A percentile compares a stretch with the other conserved stretches of the same genome.
phyloP scores from a whole-genome alignment of 2,329 filamentous ascomycete species.

The Fusarium scirpi region DNA sequence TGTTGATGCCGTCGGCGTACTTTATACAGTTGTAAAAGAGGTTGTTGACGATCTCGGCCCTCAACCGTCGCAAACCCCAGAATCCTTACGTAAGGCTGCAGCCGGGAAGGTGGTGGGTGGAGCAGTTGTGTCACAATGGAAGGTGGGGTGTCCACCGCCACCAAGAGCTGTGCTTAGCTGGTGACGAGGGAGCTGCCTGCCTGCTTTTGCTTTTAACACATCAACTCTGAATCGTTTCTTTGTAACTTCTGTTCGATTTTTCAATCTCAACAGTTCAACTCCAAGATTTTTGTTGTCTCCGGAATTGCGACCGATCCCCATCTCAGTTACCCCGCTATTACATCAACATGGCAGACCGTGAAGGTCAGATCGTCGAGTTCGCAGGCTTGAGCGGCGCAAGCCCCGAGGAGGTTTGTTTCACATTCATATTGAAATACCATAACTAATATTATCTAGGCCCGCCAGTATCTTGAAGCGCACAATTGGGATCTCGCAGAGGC shows the following conservation, averaged over 20 bases:
- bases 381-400: constrained; percentile 45
- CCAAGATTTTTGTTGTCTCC: not conserved
- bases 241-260: not conserved
- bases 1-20: not conserved
- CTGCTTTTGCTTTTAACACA: constrained; percentile 19
- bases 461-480: constrained; percentile 72
- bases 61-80: constrained; percentile 32
- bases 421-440: rapidly evolving
- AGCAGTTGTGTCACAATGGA: constrained; percentile 40
- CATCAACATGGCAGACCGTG: constrained; percentile 49
- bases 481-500: constrained; percentile 76
- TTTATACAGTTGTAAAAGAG: constrained; percentile 24
- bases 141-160: constrained; percentile 44
- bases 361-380: constrained; percentile 48
- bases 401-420: constrained; percentile 44
- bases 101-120: constrained; percentile 40
- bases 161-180: constrained; percentile 46
- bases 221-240: not conserved
- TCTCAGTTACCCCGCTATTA: constrained; percentile 39
- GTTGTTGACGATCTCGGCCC: constrained; percentile 41
- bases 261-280: not conserved
- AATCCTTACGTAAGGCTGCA: constrained; percentile 45
- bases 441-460: constrained; percentile 63
- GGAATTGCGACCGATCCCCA: not conserved
- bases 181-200: constrained; percentile 48